These are phyloP conservation scores for Themeda triandra DNA, from an alignment of 176 grass and related monocot genomes.

Conservation along the genomic window DNA sequence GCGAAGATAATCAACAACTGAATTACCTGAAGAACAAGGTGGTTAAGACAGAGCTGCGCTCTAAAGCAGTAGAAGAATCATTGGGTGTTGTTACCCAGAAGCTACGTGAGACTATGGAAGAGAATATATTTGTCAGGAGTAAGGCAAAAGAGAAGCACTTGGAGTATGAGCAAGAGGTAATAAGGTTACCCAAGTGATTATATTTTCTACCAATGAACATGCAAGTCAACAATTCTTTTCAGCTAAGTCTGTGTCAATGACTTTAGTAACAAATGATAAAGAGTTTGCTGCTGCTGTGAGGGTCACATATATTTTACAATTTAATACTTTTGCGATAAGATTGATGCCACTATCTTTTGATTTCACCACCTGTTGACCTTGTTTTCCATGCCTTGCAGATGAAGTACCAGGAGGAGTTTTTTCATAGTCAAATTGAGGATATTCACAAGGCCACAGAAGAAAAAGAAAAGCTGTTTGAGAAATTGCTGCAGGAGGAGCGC, in stretches of 20 bases:
- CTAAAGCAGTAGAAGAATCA: constrained; percentile 61
- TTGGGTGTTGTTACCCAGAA: constrained; percentile 50
- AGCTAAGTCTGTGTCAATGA: neutral
- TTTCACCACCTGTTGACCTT: constrained; percentile 11
- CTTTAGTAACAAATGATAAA: neutral
- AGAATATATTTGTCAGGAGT: constrained; percentile 44
- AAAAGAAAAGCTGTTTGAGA: constrained; percentile 60
- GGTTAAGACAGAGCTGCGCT: constrained; percentile 46
- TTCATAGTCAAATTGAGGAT: constrained; percentile 65
- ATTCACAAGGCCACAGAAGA: constrained; percentile 60
- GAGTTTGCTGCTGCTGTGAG: neutral
- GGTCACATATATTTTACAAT: neutral
- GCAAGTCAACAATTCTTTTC: neutral
- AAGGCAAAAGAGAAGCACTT: constrained; percentile 56
- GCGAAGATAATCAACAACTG: constrained; percentile 73
- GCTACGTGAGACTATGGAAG: constrained; percentile 50
- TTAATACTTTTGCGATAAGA: neutral
- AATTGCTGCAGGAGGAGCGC: constrained; percentile 55
- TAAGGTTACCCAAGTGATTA: neutral
- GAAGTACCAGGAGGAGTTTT: constrained; percentile 66
- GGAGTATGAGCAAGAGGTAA: constrained; percentile 78
- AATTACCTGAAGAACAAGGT: constrained; percentile 58
- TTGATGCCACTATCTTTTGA: neutral
- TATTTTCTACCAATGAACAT: neutral
- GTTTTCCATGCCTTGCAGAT: constrained; percentile 54